A percentile compares a stretch with the other conserved stretches of the same genome.
Conservation (phyloP, 1,284 basidiomycete genomes). For the Malassezia vespertilionis region DNA sequence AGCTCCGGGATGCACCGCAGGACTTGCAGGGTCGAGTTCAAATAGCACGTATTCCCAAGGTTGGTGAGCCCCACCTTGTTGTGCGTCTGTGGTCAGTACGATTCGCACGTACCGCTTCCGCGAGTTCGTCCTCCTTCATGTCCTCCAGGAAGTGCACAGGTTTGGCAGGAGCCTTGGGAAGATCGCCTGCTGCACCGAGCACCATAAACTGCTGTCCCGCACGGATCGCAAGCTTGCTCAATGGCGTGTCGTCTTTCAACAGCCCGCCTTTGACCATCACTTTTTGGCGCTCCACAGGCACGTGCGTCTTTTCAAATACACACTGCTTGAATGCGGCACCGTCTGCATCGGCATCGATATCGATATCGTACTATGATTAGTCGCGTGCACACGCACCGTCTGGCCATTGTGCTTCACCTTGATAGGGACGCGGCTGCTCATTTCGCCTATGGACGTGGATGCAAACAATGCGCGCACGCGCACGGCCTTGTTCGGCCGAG, state of each 20-base stretch:
- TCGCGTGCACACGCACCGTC: constrained; percentile 49
- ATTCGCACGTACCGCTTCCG: constrained; percentile 54
- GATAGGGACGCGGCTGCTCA: constrained; percentile 52
- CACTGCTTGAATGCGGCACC: constrained; percentile 68
- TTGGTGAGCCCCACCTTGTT: constrained; percentile 34
- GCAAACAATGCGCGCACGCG: neutral
- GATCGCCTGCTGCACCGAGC: constrained; percentile 70
- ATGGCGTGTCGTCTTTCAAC: constrained; percentile 71
- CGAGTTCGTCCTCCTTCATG: constrained; percentile 71
- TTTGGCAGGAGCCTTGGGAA: constrained; percentile 72
- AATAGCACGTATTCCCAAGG: constrained; percentile 79
- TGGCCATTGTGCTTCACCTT: constrained; percentile 87
- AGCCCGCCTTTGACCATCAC: constrained; percentile 92
- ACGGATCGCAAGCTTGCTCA: constrained; percentile 71
- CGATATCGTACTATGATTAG: constrained; percentile 25
- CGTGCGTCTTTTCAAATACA: constrained; percentile 69
- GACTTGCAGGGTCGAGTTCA: constrained; percentile 88
- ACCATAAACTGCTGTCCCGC: constrained; percentile 48
- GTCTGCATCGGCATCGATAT: constrained; percentile 60
- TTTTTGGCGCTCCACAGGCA: constrained; percentile 83
- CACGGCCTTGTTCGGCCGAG: constrained; percentile 8
- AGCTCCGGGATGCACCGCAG: constrained; percentile 82
- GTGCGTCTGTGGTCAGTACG: neutral
- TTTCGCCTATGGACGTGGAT: constrained; percentile 34
- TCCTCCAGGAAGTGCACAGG: constrained; percentile 73